phyloP scores from a whole-genome alignment of 1,139 yeast genomes.

The Suhomyces coccinellae region DNA sequence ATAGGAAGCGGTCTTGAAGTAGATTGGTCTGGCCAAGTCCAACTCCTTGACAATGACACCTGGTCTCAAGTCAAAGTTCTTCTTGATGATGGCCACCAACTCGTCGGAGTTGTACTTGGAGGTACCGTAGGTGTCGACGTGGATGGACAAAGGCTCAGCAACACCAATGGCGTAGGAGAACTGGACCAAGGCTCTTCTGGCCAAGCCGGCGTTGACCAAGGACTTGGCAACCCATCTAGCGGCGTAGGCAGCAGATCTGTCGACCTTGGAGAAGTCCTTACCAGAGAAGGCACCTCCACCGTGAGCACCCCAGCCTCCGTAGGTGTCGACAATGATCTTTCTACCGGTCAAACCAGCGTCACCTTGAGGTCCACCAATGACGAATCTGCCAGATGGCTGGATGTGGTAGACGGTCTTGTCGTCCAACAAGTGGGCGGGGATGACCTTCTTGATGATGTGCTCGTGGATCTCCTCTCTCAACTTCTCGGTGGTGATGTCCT shows the following conservation, averaged over 20 bases:
- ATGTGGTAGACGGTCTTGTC: conserved; percentile 96
- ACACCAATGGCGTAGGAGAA: conserved; percentile 99
- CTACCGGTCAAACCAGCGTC: conserved; percentile 99
- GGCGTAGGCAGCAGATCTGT: conserved; percentile 99
- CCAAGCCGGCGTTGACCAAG: conserved; percentile 88
- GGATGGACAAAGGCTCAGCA: conserved; percentile 97
- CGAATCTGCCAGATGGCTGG: conserved; percentile 99
- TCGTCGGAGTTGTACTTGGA: conserved; percentile 85
- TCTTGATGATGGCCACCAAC: conserved; percentile 84
- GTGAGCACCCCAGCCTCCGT: conserved; percentile 99
- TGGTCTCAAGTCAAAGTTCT: conserved; percentile 98
- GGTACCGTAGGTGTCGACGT: conserved; percentile 98
- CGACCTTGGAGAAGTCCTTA: conserved; percentile 99
- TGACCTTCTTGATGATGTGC: conserved; percentile 87
- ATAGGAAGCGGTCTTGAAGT: conserved; percentile 97
- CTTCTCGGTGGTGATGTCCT: conserved; percentile 89
- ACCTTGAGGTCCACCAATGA: conserved; percentile 99
- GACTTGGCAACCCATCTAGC: conserved; percentile 99
- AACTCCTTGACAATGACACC: conserved; percentile 97
- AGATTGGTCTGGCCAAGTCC: conserved; percentile 97
- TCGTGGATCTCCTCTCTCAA: conserved; percentile 74
- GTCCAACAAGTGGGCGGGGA: conserved; percentile 87
- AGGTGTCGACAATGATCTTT: conserved; percentile 98
- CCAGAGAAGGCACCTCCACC: conserved; percentile 99
- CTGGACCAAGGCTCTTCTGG: conserved; percentile 97